Evolutionary conservation across 116 monocot species (phyloP).

Genomic region (Cymodocea nodosa): DNA sequence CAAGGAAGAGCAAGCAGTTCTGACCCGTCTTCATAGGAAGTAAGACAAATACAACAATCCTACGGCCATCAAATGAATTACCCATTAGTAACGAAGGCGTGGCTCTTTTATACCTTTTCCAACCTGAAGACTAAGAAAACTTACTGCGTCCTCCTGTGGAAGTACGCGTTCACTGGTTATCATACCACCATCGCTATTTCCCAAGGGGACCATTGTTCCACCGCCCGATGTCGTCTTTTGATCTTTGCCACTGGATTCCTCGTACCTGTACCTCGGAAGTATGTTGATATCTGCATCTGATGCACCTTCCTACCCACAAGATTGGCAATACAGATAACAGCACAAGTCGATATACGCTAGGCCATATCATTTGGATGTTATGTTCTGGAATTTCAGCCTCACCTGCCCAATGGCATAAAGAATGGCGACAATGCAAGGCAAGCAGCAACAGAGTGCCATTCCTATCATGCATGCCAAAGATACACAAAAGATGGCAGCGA

Average conservation of each 20-base stretch:
- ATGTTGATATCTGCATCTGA: slow-evolving; percentile 58
- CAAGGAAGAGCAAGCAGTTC: slow-evolving; percentile 18
- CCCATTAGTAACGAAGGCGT: background rate
- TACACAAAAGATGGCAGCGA: too few relatives aligned
- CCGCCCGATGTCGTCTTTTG: slow-evolving; percentile 18
- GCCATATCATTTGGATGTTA: too few relatives aligned
- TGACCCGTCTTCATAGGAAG: slow-evolving; percentile 15
- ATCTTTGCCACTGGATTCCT: slow-evolving; percentile 16
- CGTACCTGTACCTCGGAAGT: slow-evolving; percentile 67
- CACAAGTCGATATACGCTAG: background rate
- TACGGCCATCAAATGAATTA: background rate
- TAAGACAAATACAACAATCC: slow-evolving; percentile 23
- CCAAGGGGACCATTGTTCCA: slow-evolving; percentile 15
- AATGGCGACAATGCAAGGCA: too few relatives aligned
- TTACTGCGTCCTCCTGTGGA: slow-evolving; percentile 59
- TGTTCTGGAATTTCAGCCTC: too few relatives aligned
- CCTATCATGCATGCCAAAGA: too few relatives aligned
- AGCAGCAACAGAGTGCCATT: too few relatives aligned
- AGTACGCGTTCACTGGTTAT: slow-evolving; percentile 33
- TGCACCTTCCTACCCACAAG: slow-evolving; percentile 59
- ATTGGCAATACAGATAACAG: background rate
- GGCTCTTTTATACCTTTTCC: too few relatives aligned
- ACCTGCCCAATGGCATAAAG: too few relatives aligned
- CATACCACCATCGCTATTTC: too few relatives aligned
- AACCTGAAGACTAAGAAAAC: background rate